These are phyloP conservation scores for Trifolium subterraneum DNA, from an alignment of 306 rosid genomes.

Conservation along the genomic window DNA sequence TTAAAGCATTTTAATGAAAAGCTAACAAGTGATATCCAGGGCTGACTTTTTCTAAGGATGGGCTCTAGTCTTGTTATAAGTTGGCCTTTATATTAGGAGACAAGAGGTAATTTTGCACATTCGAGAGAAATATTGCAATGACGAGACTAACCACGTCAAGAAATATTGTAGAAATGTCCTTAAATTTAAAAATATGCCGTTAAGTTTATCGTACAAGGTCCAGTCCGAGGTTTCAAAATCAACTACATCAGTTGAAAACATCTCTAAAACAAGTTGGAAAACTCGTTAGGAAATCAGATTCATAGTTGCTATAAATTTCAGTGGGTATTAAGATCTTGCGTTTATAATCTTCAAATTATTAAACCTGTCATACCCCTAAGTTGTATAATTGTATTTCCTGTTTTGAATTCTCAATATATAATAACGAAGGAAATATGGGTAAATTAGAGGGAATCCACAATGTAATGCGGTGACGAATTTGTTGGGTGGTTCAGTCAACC, in stretches of 20 bases:
- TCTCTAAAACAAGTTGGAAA: conserved; percentile 17
- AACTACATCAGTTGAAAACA: conserved; percentile 2
- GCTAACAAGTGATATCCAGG: too few relatives aligned
- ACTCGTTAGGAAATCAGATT: conserved; percentile 19
- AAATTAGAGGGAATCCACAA: conserved; percentile 24
- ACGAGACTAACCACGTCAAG: neutral
- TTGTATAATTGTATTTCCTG: too few relatives aligned
- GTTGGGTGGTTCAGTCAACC: conserved; percentile 8
- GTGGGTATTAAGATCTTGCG: too few relatives aligned
- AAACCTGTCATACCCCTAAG: too few relatives aligned
- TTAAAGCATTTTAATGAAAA: too few relatives aligned
- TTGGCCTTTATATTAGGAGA: conserved; percentile 11
- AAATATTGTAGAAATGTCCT: neutral
- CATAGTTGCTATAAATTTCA: too few relatives aligned
- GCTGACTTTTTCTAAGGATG: too few relatives aligned
- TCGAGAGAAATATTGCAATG: neutral
- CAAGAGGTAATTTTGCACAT: conserved; percentile 22
- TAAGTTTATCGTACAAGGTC: conserved; percentile 12
- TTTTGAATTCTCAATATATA: too few relatives aligned
- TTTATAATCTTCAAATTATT: too few relatives aligned
- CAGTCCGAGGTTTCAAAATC: conserved; percentile 17
- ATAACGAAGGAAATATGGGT: neutral
- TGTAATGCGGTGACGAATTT: conserved; percentile 10
- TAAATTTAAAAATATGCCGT: neutral
- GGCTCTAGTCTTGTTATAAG: too few relatives aligned